Evolutionary conservation across 2,329 filamentous ascomycete species (phyloP).

Genomic region (Pezicula rhizophila): DNA sequence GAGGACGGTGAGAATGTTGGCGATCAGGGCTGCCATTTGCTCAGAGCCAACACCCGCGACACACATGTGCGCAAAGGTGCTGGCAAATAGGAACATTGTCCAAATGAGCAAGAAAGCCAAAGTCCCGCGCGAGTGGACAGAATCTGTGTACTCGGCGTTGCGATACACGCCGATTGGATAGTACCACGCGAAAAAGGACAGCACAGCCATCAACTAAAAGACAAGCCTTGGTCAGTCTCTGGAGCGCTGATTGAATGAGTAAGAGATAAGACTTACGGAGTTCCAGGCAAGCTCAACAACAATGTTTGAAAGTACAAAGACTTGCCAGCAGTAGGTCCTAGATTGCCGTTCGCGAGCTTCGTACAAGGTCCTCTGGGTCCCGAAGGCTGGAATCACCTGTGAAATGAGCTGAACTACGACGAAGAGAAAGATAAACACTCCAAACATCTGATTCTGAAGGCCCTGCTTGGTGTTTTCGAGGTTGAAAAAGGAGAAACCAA

Average conservation of each 20-base stretch:
- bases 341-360: conserved; percentile 63
- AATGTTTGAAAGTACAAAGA: conserved; percentile 63
- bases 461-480: conserved; percentile 50
- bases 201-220: conserved; percentile 51
- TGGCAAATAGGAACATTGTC: conserved; percentile 71
- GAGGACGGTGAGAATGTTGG: conserved; percentile 67
- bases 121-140: conserved; percentile 61
- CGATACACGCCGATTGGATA: conserved; percentile 72
- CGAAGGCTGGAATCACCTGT: conserved; percentile 2
- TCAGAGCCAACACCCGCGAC: conserved; percentile 70
- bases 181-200: conserved; percentile 78
- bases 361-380: conserved; percentile 46
- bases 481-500: conserved; percentile 64
- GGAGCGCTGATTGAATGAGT: too few relatives aligned
- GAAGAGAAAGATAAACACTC: conserved; percentile 67
- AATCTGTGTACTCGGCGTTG: conserved; percentile 58
- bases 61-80: conserved; percentile 71
- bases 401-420: conserved; percentile 53
- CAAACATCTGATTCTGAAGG: conserved; percentile 66
- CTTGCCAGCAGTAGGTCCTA: conserved; percentile 69
- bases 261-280: conserved; percentile 1
- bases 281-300: conserved; percentile 83
- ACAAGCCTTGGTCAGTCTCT: too few relatives aligned
- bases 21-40: conserved; percentile 68
- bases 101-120: conserved; percentile 73